Evolutionary conservation across 805 yeast genomes (phyloP), one percentile per base, ranked within the genome.

Genomic region (Hanseniaspora lindneri): DNA sequence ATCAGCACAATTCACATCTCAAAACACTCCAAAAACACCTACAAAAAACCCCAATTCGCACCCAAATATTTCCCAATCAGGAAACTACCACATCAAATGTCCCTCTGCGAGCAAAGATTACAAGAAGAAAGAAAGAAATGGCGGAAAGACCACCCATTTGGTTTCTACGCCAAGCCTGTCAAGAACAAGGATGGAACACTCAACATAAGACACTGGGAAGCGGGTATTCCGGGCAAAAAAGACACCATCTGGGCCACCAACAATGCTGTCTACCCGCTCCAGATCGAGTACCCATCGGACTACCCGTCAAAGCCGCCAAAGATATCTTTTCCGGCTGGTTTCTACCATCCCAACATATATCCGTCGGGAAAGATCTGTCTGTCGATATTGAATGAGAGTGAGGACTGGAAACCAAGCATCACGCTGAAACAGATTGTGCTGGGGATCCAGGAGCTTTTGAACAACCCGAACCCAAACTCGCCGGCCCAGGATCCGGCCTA

Each of bases 401-500:
- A 88, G 64, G 97, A 86, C 64, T 92, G 99, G 99, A 77, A 95
- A 60, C 98, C 99, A 1, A 95, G 96, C 8, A 83, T 89, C 55
- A 84, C 95, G 14, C 66, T 89, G 55, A 87, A 85, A 60, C 95
- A 89, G 61, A 81, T 92, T 51, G 80, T 83, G 1, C 68, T 87
- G 53, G 99, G 98, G 4, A 79, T 92, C 44, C 99, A 92, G 65
- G 96, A 88, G 63, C 71, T 92, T 49, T 70, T 92, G 52, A 84
- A 83, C 58, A 74, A 79, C 32, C 99, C 99, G 32, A 92, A 92
- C 61, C 94, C 95, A 20, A 80, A 80, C 53, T 87, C 96, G 0
- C 98, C 98, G 2, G 98, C 98, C 0, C 98, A 92, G 66, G 92
- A 86, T 55, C 94, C 94, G 3, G 97, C 98, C 1, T 92, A 88